Conservation (phyloP, 75 land plant species). For the Selaginella moellendorffii region DNA sequence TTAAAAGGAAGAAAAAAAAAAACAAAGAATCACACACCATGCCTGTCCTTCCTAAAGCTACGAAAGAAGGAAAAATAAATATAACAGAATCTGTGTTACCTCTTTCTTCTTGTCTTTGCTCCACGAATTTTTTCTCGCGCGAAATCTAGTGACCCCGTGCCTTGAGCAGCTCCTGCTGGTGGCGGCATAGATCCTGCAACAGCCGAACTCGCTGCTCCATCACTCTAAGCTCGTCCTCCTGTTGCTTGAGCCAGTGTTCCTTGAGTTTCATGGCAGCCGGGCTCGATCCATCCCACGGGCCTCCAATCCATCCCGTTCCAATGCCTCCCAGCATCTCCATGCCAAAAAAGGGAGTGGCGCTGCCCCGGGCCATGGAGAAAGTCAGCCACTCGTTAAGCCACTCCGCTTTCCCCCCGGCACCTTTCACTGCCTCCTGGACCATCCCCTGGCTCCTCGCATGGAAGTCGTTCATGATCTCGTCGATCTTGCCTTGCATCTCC, state of each 20-base stretch:
- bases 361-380: background rate
- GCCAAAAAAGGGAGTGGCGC: background rate
- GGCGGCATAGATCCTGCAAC: background rate
- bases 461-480: background rate
- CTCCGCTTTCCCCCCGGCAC: background rate
- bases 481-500: background rate
- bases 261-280: background rate
- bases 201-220: background rate
- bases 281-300: background rate
- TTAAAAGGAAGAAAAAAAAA: no score
- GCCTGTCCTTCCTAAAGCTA: no score
- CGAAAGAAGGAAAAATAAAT: no score
- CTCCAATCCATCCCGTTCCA: background rate
- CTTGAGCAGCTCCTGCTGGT: background rate
- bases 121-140: background rate
- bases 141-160: no score
- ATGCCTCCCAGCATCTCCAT: background rate
- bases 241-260: background rate
- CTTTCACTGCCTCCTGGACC: background rate
- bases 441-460: background rate
- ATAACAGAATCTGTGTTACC: no score
- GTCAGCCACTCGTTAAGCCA: background rate
- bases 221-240: background rate
- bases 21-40: no score
- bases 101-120: background rate